These are phyloP conservation scores for Massariosphaeria phaeospora DNA, from an alignment of 495 filamentous ascomycete species.

Conservation along the genomic window DNA sequence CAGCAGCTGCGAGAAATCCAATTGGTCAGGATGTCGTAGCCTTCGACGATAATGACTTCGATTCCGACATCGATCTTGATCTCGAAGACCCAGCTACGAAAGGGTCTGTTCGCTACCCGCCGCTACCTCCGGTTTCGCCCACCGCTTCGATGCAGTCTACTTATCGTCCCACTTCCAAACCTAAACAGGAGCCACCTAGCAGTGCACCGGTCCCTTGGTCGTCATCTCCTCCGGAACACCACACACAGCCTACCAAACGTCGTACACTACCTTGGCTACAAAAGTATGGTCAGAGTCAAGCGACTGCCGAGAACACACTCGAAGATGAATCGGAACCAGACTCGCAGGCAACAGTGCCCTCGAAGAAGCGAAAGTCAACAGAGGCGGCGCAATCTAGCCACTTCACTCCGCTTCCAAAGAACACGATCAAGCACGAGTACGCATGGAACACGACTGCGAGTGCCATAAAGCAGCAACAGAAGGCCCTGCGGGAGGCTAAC, in stretches of 20 bases:
- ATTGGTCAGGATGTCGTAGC: slow-evolving; percentile 38
- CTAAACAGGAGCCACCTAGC: slow-evolving; percentile 43
- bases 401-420: slow-evolving; percentile 42
- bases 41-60: slow-evolving; percentile 63
- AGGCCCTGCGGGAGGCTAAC: slow-evolving; percentile 59
- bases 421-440: slow-evolving; percentile 38
- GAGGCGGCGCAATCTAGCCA: slow-evolving; percentile 26
- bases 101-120: slow-evolving; percentile 45
- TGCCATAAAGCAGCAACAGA: slow-evolving; percentile 76
- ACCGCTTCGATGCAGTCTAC: slow-evolving; percentile 2
- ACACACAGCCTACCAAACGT: slow-evolving; percentile 44
- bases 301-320: slow-evolving; percentile 35
- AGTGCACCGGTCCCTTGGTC: slow-evolving; percentile 58
- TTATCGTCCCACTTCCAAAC: slow-evolving; percentile 5
- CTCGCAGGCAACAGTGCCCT: slow-evolving; percentile 21
- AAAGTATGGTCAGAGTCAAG: slow-evolving; percentile 34
- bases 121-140: slow-evolving; percentile 40
- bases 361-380: slow-evolving; percentile 31
- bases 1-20: background rate
- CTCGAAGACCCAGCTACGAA: slow-evolving; percentile 47
- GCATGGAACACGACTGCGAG: slow-evolving; percentile 81
- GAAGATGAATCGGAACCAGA: slow-evolving; percentile 22
- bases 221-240: slow-evolving; percentile 55
- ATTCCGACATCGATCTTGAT: slow-evolving; percentile 62
- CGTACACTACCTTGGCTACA: slow-evolving; percentile 54